Base-by-base conservation (phyloP, 306 rosid species). In the Pterocarpus macrocarpus region DNA sequence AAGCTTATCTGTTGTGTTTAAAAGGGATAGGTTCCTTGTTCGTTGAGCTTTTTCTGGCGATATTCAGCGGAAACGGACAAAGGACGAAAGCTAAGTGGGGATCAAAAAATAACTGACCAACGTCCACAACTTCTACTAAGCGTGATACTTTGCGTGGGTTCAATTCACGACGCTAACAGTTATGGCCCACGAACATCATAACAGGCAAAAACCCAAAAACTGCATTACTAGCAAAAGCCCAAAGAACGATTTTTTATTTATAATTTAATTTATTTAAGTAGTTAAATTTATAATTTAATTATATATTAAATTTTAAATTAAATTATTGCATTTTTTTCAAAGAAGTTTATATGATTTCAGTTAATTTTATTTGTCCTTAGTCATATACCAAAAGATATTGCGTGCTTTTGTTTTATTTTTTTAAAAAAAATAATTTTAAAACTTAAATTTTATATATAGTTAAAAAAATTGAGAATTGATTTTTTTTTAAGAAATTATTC, bases 21-120 rank as follows among this genome's bases (percentile, higher is more conserved):
- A 52, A 52, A 22, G 5, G 16, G 39, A n/a, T 15, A 3, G 17
- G 38, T 78, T 49, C 8, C 32, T 78, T 66, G 11, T 8, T 79
- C 33, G 73, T 63, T 80, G 3, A 5, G 33, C 56, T 43, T 71
- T 28, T 76, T 41, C 3, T 8, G 45, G 44, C 28, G 53, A 50
- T 44, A 11, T 71, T 76, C 15, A 12, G 71, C 64, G 68, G 7
- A 77, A 80, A 64, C 58, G 57, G 81, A 81, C 80, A 75, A 72
- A 75, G 5, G 32, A 14, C 39, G 52, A 86, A 65, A 74, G 73
- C 7, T 65, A 64, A 67, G 39, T 11, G 78, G 65, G 9, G 4
- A 39, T 47, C 65, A 28, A 80, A 84, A 84, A 76, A 22, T 65
- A 83, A 86, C 81, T 71, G 75, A 76, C 78, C 83, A 80, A 59